Base-by-base conservation (phyloP, 1,284 basidiomycete species). In the Leccinum angustisporum region DNA sequence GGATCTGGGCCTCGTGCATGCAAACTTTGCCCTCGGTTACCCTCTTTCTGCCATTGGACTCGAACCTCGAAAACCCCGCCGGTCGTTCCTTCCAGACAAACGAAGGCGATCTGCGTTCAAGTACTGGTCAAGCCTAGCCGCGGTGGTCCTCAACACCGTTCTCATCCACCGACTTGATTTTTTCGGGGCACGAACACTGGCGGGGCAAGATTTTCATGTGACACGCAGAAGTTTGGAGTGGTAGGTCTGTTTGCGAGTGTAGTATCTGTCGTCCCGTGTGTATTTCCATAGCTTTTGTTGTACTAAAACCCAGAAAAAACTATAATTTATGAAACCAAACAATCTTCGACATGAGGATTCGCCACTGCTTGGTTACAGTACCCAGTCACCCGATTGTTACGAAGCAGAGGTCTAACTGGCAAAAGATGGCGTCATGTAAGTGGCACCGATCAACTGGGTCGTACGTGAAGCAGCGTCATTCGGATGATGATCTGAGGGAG, bases 261-360 rank as follows among this genome's bases (percentile, higher is more conserved):
- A 18, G 55, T 8, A 48, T 58, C 8, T 61, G 61, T 59, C 9
- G 51, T 67, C 57, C 54, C 33, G 34, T 54, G 18, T 54, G 48
- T 67, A 38, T 2, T 58, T 61, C 30, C 7, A 6, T 63, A 56
- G 50, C 7, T 60, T 8, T 34, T 38, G 65, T 69, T 27, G 62
- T 69, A 58, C 56, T 11, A 62, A 61, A 67, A 64, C 30, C 58
- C 64, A 60, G 48, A 67, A 30, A 68, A 64, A 67, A 55, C 7
- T 16, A 68, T 16, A 68, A 46, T 21, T 25, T 27, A 50, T 54
- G 1, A 63, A 63, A 62, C 36, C 30, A 10, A 11, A 11, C 33
- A 3, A 31, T 31, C 31, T 31, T 25, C 25, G 25, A 25, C 25
- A 21, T 21, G 18, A 21, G 18, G 18, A 21, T 21, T 21, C 18